Evolutionary conservation across 768 basidiomycete genomes (phyloP).

Genomic region (Boletellus sp.): DNA sequence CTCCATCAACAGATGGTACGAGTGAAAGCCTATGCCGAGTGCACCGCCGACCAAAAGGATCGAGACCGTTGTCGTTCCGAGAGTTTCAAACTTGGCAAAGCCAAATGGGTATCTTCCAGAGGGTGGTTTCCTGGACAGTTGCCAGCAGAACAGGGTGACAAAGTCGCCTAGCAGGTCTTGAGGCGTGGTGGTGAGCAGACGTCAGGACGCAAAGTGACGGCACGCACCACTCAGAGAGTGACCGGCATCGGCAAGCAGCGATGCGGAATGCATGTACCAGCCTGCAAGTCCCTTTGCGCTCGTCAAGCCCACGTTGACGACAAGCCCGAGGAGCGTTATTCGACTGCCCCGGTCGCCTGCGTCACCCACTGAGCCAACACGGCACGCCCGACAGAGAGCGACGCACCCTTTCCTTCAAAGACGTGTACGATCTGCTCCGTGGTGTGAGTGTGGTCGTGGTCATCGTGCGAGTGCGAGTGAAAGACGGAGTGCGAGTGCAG

Average conservation of each 20-base stretch:
- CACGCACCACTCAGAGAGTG: conserved; percentile 82
- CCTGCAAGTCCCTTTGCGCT: conserved; percentile 83
- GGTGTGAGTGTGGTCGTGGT: conserved; percentile 55
- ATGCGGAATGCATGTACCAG: conserved; percentile 85
- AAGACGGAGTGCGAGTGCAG: conserved; percentile 62
- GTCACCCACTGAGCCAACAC: conserved; percentile 1
- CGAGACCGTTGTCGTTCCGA: conserved; percentile 89
- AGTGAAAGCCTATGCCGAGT: conserved; percentile 85
- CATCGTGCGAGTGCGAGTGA: conserved; percentile 63
- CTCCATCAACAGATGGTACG: conserved; percentile 76
- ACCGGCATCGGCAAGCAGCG: conserved; percentile 89
- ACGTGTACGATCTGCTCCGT: conserved; percentile 68
- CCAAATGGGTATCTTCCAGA: conserved; percentile 81
- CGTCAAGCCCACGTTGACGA: conserved; percentile 79
- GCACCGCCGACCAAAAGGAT: conserved; percentile 83
- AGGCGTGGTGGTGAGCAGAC: conserved; percentile 6
- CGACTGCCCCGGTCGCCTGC: conserved; percentile 76
- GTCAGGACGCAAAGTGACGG: background rate
- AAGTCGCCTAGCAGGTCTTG: conserved; percentile 85
- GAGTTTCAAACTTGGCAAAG: conserved; percentile 91
- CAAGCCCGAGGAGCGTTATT: conserved; percentile 82
- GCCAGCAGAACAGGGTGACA: conserved; percentile 87
- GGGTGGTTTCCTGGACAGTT: conserved; percentile 77
- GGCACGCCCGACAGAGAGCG: background rate
- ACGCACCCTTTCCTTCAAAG: conserved; percentile 60